Evolutionary conservation across 495 filamentous ascomycete genomes (phyloP).

Genomic region (Apodospora peruviana): DNA sequence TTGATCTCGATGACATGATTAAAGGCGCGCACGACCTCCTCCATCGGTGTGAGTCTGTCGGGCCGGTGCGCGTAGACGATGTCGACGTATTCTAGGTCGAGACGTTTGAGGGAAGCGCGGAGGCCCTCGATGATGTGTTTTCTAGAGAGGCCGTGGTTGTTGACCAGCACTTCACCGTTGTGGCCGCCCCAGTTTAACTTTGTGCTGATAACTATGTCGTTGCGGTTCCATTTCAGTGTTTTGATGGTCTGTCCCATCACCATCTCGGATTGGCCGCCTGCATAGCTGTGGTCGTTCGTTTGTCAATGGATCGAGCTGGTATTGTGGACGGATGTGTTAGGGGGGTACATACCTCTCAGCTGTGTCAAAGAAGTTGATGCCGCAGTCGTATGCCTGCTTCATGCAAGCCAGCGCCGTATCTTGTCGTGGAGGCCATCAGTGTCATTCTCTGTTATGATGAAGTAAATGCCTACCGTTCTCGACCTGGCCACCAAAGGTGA

Average conservation of each 20-base stretch:
- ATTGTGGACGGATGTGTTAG: background rate
- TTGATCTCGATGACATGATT: constrained; percentile 59
- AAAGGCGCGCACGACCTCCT: constrained; percentile 71
- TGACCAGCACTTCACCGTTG: constrained; percentile 48
- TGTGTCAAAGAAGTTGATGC: constrained; percentile 56
- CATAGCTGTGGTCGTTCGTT: constrained; percentile 22
- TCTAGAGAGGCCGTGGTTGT: constrained; percentile 55
- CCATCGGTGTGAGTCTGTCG: constrained; percentile 68
- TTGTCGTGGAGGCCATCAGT: constrained; percentile 14
- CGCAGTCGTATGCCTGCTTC: constrained; percentile 64
- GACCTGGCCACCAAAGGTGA: constrained; percentile 50
- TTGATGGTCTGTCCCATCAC: constrained; percentile 56
- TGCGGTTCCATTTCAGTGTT: constrained; percentile 57
- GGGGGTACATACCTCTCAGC: constrained; percentile 36
- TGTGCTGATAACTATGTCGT: constrained; percentile 66
- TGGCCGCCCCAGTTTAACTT: constrained; percentile 63
- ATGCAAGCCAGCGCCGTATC: constrained; percentile 58
- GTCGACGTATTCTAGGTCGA: constrained; percentile 65
- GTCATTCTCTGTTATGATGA: no score
- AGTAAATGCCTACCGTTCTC: constrained; percentile 17
- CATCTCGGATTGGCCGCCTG: constrained; percentile 49
- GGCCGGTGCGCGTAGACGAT: constrained; percentile 71
- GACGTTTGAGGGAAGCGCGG: constrained; percentile 52
- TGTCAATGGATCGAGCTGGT: constrained; percentile 4
- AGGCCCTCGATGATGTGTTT: constrained; percentile 72